A percentile compares a stretch with the other conserved stretches of the same genome.
phyloP scores from a whole-genome alignment of 345 rosid species.

The Cardamine resedifolia region DNA sequence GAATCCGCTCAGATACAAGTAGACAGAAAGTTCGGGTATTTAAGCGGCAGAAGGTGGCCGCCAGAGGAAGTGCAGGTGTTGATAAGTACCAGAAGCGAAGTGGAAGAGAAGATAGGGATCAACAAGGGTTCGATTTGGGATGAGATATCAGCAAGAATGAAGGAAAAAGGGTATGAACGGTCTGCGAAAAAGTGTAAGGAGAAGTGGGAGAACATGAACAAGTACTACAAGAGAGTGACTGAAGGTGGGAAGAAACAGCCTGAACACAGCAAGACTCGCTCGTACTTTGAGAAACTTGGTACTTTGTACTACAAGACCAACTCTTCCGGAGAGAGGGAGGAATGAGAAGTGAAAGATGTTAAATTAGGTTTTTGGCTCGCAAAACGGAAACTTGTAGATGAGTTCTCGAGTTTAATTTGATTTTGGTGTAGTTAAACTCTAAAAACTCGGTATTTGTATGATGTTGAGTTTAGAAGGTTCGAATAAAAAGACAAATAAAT shows the following conservation, averaged over 20 bases:
- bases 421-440: conserved; percentile 24
- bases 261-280: conserved; percentile 48
- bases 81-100: conserved; percentile 50
- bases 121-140: conserved; percentile 59
- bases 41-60: conserved; percentile 62
- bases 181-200: conserved; percentile 74
- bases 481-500: conserved; percentile 17
- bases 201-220: conserved; percentile 88
- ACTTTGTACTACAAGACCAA: conserved; percentile 51
- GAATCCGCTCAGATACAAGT: conserved; percentile 32
- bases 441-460: conserved; percentile 17
- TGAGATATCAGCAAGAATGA: conserved; percentile 60
- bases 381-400: conserved; percentile 31
- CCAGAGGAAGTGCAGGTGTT: conserved; percentile 72
- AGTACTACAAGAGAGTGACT: conserved; percentile 55
- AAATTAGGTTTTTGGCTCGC: conserved; percentile 9
- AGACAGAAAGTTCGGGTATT: conserved; percentile 4
- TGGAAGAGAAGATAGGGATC: conserved; percentile 48
- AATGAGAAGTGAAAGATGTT: conserved; percentile 13
- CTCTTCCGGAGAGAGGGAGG: conserved; percentile 20
- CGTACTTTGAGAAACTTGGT: conserved; percentile 53
- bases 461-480: conserved; percentile 34
- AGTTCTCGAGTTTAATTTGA: conserved; percentile 18
- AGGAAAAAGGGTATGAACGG: conserved; percentile 53
- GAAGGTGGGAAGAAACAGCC: conserved; percentile 48